Percentiles rank a stretch among this genome's conserved stretches.
Evolutionary conservation across 2,329 filamentous ascomycete genomes (phyloP).

Genomic region (Aspergillus alliaceus): DNA sequence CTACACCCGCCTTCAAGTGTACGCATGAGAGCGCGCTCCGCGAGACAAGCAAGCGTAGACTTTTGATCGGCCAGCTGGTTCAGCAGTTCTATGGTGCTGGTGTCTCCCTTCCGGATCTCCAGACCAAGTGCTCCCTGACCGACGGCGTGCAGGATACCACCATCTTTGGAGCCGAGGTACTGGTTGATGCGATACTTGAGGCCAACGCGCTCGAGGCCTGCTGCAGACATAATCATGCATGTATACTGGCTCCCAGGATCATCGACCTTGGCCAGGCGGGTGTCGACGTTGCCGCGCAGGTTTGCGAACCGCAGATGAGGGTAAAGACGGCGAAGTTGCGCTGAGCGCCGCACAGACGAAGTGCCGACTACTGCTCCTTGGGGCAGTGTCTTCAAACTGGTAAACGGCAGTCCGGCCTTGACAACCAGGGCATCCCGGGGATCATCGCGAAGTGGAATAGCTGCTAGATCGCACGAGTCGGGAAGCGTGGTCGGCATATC

Average conservation of each 20-base stretch:
- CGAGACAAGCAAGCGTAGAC: conserved; percentile 9
- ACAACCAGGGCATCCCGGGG: conserved; percentile 61
- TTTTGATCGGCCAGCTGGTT: conserved; percentile 1
- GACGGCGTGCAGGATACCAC: conserved; percentile 72
- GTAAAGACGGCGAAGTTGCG: conserved; percentile 74
- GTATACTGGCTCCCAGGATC: conserved; percentile 67
- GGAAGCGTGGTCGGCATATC: conserved; percentile 92
- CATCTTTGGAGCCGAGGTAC: conserved; percentile 63
- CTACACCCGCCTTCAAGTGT: conserved; percentile 11
- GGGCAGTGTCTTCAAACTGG: conserved; percentile 67
- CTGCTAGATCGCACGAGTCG: conserved; percentile 67
- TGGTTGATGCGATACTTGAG: conserved; percentile 69
- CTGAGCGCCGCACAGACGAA: conserved; percentile 77
- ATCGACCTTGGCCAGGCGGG: conserved; percentile 78
- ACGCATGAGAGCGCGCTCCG: conserved; percentile 8
- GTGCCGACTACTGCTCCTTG: conserved; percentile 79
- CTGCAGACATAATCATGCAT: conserved; percentile 80
- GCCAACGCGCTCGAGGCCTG: conserved; percentile 75
- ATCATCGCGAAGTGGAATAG: conserved; percentile 73
- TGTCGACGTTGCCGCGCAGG: conserved; percentile 80
- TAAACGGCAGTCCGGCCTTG: conserved; percentile 54
- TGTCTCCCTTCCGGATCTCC: conserved; percentile 11
- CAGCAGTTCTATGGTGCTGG: neutral
- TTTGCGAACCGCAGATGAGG: conserved; percentile 73
- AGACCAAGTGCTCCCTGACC: conserved; percentile 84